These are phyloP conservation scores for Aphanocladium album DNA, from an alignment of 2,329 filamentous ascomycete species.

Conservation along the genomic window DNA sequence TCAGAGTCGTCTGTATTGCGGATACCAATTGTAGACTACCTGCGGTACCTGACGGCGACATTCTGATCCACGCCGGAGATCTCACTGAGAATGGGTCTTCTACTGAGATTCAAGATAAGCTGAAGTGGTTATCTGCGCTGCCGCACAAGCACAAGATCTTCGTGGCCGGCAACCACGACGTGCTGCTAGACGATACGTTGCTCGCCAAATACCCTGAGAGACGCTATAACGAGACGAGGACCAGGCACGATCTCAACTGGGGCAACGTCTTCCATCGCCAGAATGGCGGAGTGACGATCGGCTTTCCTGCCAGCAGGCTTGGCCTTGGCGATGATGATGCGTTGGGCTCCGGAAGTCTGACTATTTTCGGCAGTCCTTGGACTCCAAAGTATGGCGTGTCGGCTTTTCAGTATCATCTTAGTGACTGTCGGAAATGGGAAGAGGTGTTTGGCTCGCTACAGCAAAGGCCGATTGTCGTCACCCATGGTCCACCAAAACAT, in stretches of 20 bases:
- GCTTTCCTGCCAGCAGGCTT: neutral
- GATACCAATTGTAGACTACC: constrained; percentile 1
- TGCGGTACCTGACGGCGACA: neutral
- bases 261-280: constrained; percentile 20
- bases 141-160: constrained; percentile 20
- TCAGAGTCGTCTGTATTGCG: constrained; percentile 6
- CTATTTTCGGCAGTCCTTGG: constrained; percentile 21
- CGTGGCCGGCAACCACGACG: constrained; percentile 5
- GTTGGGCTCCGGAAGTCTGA: neutral
- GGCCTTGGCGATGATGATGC: neutral
- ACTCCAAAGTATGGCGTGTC: constrained; percentile 21
- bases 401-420: constrained; percentile 22
- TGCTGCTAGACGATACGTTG: constrained; percentile 2
- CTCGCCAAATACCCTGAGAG: constrained; percentile 8
- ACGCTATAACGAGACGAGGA: constrained; percentile 15
- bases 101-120: constrained; percentile 29
- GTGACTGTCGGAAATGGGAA: constrained; percentile 15
- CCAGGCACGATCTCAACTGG: constrained; percentile 19
- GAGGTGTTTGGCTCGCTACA: constrained; percentile 2
- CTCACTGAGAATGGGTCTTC: constrained; percentile 28
- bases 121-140: constrained; percentile 29
- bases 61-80: constrained; percentile 6
- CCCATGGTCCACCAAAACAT: constrained; percentile 21
- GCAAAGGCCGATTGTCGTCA: constrained; percentile 18
- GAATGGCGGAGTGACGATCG: constrained; percentile 13